A percentile compares a stretch with the other conserved stretches of the same genome.
phyloP scores from a whole-genome alignment of 441 rosid species.

The Melianthus villosus region DNA sequence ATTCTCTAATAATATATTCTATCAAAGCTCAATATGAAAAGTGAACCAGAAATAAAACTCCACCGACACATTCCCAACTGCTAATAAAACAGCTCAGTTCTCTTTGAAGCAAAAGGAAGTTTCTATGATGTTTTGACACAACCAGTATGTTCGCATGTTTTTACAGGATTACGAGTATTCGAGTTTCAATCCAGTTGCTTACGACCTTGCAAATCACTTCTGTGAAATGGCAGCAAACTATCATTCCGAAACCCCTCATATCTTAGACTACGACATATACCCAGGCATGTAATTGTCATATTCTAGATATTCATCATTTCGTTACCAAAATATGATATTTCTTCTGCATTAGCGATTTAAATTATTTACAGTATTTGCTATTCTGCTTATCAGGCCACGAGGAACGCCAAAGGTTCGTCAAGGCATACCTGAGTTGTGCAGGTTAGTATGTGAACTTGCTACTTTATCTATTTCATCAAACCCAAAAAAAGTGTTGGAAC shows the following conservation, averaged over 20 bases:
- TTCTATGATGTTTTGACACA: too few species aligned
- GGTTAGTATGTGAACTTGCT: conserved; percentile 17
- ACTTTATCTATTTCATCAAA: background rate
- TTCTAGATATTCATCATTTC: too few species aligned
- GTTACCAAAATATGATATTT: too few species aligned
- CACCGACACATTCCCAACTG: too few species aligned
- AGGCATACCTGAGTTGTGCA: conserved; percentile 39
- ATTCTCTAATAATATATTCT: too few species aligned
- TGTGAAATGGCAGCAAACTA: conserved; percentile 96
- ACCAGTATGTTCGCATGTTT: too few species aligned
- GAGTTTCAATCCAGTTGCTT: conserved; percentile 72
- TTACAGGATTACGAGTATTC: conserved; percentile 82
- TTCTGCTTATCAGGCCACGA: conserved; percentile 31
- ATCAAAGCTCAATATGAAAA: too few species aligned
- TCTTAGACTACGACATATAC: conserved; percentile 63
- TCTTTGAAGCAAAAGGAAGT: too few species aligned
- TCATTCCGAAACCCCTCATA: conserved; percentile 75
- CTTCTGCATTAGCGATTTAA: too few species aligned
- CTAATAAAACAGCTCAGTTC: too few species aligned
- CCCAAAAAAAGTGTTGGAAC: background rate
- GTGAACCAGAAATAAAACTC: too few species aligned
- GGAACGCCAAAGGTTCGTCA: conserved; percentile 52
- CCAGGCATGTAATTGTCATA: conserved; percentile 77
- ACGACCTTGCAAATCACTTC: conserved; percentile 86
- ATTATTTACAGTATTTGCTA: too few species aligned